phyloP scores from a whole-genome alignment of 139 green algal species.

The Pedinophyceae sp. region DNA sequence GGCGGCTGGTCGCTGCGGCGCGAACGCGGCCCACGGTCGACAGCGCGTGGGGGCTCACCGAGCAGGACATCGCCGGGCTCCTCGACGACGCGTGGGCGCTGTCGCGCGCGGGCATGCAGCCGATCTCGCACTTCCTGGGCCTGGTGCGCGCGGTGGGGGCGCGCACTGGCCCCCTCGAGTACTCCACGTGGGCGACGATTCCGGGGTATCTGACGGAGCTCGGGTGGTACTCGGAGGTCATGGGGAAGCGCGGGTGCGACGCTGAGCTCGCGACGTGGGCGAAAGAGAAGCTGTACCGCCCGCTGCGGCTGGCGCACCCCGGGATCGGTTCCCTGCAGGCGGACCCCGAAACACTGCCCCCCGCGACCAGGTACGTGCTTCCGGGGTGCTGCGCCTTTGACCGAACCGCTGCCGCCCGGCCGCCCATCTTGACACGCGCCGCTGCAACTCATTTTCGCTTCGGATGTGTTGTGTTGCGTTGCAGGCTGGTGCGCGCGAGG shows the following conservation, averaged over 20 bases:
- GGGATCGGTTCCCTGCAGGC: neutral
- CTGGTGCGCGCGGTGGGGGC: neutral
- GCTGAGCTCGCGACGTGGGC: too few relatives aligned
- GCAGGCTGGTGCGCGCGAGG: neutral
- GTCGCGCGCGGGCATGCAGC: slow-evolving; percentile 8
- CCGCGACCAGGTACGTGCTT: too few relatives aligned
- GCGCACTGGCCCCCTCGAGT: too few relatives aligned
- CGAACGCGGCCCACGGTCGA: neutral
- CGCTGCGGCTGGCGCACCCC: neutral
- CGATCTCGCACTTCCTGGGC: neutral
- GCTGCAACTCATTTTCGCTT: neutral
- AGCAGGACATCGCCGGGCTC: slow-evolving; percentile 31
- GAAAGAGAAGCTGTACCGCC: too few relatives aligned
- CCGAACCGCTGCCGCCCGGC: neutral
- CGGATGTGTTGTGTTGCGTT: neutral
- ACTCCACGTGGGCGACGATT: too few relatives aligned
- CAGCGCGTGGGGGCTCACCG: neutral
- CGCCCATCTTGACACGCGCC: neutral
- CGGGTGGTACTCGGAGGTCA: too few relatives aligned
- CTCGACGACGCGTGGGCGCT: slow-evolving; percentile 42
- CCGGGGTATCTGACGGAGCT: too few relatives aligned
- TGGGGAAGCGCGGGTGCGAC: too few relatives aligned
- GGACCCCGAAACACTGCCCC: neutral
- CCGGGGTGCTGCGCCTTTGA: neutral
- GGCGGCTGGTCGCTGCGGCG: slow-evolving; percentile 3